Base-by-base conservation (phyloP, 139 green algal species). In the Nannochloris sp. region DNA sequence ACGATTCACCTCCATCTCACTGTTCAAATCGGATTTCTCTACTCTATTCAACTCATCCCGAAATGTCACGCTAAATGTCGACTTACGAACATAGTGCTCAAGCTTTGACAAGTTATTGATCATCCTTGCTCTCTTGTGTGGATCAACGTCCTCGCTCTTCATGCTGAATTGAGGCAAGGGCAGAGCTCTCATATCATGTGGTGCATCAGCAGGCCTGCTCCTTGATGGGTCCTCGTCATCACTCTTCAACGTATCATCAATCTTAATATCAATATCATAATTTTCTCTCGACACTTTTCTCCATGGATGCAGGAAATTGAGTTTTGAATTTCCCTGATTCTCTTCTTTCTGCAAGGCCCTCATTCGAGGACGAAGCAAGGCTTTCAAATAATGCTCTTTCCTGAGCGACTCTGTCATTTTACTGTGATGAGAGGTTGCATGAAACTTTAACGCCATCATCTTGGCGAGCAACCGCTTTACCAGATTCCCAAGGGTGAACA, bases 381-480 rank as follows among this genome's bases (percentile, higher is more conserved):
- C 23, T 0, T 58, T 29, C n/a, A 58, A 31, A 16, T 14, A 58
- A 31, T 58, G 50, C 6, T 72, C 75, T 67, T 80, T 83, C 11
- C 58, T 36, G 36, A 87, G 58, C 15, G 80, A 68, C 7, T 82
- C 70, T 62, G 85, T 75, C 57, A 90, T 82, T 68, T 89, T 91
- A 12, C 77, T 64, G 29, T 86, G 82, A 73, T 90, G 82, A 21
- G 72, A 70, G 4, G 68, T 75, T 46, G 73, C 63, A 71, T 90
- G 80, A 57, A 92, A 92, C 70, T 87, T 80, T 24, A 60, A 82
- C 27, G 67, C 75, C 49, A 88, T 67, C 49, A 88, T 55, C 78
- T 92, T 90, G 44, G 85, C 78, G n/a, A 79, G 23, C 66, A 87
- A 58, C 15, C 67, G 73, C 43, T 89, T 89, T 27, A 90, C 44